Conservation (phyloP, 1,284 basidiomycete species). For the Pyrrhoderma noxium region DNA sequence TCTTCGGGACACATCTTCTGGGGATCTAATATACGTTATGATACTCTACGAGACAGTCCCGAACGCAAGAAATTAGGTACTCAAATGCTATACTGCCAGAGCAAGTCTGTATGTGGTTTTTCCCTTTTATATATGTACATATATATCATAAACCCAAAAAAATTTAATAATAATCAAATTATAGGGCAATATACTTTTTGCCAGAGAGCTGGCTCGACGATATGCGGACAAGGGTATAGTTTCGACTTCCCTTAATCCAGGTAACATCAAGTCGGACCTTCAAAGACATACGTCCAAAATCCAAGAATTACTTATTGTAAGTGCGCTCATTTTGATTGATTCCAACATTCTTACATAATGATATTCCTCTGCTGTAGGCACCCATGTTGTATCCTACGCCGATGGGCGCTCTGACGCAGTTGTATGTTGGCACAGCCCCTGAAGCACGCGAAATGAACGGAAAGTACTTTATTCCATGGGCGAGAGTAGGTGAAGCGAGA, state of each 20-base stretch:
- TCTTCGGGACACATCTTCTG: conserved; percentile 24
- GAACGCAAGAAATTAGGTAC: conserved; percentile 23
- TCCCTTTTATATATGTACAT: background rate
- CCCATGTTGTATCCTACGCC: conserved; percentile 4
- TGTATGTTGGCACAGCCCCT: conserved; percentile 43
- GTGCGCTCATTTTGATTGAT: background rate
- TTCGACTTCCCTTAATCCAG: conserved; percentile 34
- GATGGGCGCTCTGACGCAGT: conserved; percentile 34
- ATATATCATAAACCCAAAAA: background rate
- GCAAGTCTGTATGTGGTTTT: conserved; percentile 36
- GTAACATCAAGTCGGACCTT: conserved; percentile 36
- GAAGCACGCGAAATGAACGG: conserved; percentile 33
- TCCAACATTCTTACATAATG: conserved; percentile 7
- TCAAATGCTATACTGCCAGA: conserved; percentile 37
- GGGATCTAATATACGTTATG: conserved; percentile 25
- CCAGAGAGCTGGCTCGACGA: conserved; percentile 4
- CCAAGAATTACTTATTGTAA: conserved; percentile 11
- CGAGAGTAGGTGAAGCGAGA: conserved; percentile 27
- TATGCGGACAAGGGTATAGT: conserved; percentile 26
- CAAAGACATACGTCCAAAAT: conserved; percentile 28
- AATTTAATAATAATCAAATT: background rate
- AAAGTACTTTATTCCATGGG: conserved; percentile 44
- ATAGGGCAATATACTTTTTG: conserved; percentile 19
- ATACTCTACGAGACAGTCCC: conserved; percentile 11
- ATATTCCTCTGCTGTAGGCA: background rate